Conservation (phyloP, 139 green algal genomes). For the Chlamydomonas schloesseri region DNA sequence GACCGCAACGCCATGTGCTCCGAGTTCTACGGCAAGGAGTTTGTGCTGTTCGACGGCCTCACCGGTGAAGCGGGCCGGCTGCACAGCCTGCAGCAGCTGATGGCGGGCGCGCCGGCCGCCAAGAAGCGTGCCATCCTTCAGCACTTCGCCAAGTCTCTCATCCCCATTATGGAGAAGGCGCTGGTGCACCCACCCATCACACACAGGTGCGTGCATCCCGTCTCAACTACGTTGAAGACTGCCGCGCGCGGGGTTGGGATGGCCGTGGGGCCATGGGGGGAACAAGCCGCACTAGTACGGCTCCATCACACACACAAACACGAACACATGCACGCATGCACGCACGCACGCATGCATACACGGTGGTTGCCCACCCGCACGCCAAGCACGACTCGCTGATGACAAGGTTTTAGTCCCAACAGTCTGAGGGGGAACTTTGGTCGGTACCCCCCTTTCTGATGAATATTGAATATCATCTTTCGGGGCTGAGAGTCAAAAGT, state of each 20-base stretch:
- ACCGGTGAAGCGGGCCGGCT: conserved; percentile 48
- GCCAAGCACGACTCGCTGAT: not conserved
- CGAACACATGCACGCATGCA: not conserved
- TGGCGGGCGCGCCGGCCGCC: conserved; percentile 53
- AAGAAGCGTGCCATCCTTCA: conserved; percentile 75
- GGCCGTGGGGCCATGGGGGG: too few relatives aligned
- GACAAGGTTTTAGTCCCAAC: conserved; percentile 32
- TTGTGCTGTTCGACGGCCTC: conserved; percentile 76
- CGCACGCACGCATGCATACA: not conserved
- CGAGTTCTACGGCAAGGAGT: conserved; percentile 88
- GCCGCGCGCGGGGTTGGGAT: too few relatives aligned
- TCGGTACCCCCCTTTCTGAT: conserved; percentile 29
- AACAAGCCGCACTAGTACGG: too few relatives aligned
- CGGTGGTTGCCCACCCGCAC: too few relatives aligned
- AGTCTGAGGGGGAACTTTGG: conserved; percentile 37
- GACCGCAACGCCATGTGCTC: conserved; percentile 79
- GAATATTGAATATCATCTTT: conserved; percentile 39
- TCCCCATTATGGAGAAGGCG: conserved; percentile 89
- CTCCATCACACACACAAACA: too few relatives aligned
- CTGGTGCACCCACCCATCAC: conserved; percentile 84
- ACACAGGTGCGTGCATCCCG: conserved; percentile 70
- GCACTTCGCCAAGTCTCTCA: conserved; percentile 70
- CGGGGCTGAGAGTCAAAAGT: conserved; percentile 21
- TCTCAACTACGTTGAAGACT: too few relatives aligned
- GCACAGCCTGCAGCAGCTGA: conserved; percentile 66